Evolutionary conservation across 2,329 filamentous ascomycete species (phyloP), one percentile per base, ranked within the genome.

Genomic region (Claviceps monticola): DNA sequence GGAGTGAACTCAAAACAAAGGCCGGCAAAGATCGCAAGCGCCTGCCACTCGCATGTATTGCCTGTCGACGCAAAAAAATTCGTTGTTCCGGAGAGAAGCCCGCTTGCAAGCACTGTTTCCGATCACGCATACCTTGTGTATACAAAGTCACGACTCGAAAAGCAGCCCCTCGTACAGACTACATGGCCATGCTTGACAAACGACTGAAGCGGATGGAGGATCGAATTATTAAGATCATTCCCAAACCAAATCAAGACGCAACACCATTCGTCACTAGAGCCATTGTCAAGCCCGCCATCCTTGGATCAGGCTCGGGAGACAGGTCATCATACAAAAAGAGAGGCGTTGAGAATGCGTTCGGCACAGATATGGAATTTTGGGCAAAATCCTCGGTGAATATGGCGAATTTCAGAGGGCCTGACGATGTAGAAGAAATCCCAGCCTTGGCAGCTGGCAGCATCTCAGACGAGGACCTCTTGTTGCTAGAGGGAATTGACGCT

Each of bases 111-210:
- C 93, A 97, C 69, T 97, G 93, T 64, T 75, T 94, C 54, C 81
- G 90, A 52, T 95, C 91, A 49, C 81, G 91, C 44, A 94, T 95
- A 59, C 91, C 91, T 1, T 98, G 93, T 65, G 90, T 97, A 4
- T 98, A 97, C 75, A 97, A 97, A 64, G 88, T 95, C 54, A 97
- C 90, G 0, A 89, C 90, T 4, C 79, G 93, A 54, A 97, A 97
- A 67, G 89, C 91, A 1, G 89, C 90, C 3, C 93, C 93, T 2
- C 79, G 93, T 50, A 97, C 93, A 17, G 93, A 97, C 68, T 97
- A 97, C 68, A 97, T 97, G 93, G 89, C 90, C 43, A 97, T 97
- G 89, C 72, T 97, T 60, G 93, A 97, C 69, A 96, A 95, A 69
- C 80, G 93, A 50, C 68, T 97, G 58, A 96, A 95, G 72, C 78